Evolutionary conservation across 257 asterid genomes (phyloP), one percentile per base, ranked within the genome.

Genomic region (Salvia splendens): DNA sequence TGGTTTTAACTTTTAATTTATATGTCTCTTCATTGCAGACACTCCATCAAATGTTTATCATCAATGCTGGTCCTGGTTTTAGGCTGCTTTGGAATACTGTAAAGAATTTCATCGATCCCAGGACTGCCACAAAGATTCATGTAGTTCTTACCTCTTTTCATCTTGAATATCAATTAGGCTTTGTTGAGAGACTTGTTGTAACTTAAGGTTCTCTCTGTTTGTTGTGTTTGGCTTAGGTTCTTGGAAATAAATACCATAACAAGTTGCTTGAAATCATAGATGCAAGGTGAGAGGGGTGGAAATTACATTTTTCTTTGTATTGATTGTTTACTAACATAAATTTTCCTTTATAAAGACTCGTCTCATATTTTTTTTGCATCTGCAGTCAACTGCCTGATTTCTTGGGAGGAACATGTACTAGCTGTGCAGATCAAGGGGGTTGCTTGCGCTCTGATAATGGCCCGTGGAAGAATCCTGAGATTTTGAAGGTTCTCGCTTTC

Each of bases 371-470:
- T n/a, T 74, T 57, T 65, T 48, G 53, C 16, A 71, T 69, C 65
- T 76, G 82, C 89, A 94, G 99, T 74, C 93, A 94, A 83, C 78
- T 94, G 77, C 98, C 99, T 33, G 94, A 91, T 6, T 94, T 94
- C 77, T 69, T 94, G 73, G 99, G 98, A 50, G 99, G 99, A 70
- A 76, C 73, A 28, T 94, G 99, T 49, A 85, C 82, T 12, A 40
- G 45, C 11, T 94, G 98, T 78, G 87, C 91, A 30, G 92, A 82
- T 55, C 76, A 84, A 77, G 97, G 98, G 45, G 96, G 96, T 7
- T 94, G 99, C 84, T 86, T 89, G 69, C 95, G 77, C 59, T 87
- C 99, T 64, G 96, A 94, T 81, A 94, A 91, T 83, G 98, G 99
- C 63, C 96, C 99, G 36, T 94, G 99, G 99, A 87, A 91, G 79